Evolutionary conservation across 805 yeast species (phyloP).

Genomic region (Metschnikowia bowlesiae): DNA sequence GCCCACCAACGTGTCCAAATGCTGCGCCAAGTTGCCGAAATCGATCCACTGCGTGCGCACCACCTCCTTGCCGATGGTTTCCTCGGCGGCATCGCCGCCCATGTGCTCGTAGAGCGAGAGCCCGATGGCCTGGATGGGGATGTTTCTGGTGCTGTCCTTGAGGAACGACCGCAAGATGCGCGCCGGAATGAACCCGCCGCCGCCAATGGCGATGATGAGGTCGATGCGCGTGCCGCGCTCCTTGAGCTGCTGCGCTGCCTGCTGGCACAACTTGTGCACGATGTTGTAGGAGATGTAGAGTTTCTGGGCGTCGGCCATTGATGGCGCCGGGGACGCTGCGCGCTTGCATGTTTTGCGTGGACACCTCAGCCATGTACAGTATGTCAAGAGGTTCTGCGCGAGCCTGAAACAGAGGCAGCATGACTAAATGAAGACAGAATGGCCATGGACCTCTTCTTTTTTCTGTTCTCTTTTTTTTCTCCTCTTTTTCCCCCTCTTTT

Average conservation of each 20-base stretch:
- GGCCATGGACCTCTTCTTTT: too few species aligned
- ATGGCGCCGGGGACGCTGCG: background rate
- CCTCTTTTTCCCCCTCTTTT: background rate
- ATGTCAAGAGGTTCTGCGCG: too few species aligned
- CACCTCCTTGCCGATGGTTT: conserved; percentile 36
- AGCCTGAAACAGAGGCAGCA: too few species aligned
- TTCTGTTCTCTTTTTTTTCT: too few species aligned
- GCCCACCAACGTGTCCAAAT: conserved; percentile 58
- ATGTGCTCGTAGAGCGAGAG: conserved; percentile 17
- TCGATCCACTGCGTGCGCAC: conserved; percentile 83
- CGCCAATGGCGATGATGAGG: conserved; percentile 18
- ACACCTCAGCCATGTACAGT: too few species aligned
- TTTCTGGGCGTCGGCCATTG: conserved; percentile 5
- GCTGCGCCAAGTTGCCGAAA: conserved; percentile 46
- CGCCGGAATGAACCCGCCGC: conserved; percentile 19
- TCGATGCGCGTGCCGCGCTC: conserved; percentile 15
- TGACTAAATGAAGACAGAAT: too few species aligned
- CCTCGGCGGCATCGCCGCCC: conserved; percentile 32
- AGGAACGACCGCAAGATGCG: conserved; percentile 17
- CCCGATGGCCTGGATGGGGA: conserved; percentile 20
- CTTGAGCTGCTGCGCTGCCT: conserved; percentile 56
- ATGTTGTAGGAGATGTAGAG: conserved; percentile 76
- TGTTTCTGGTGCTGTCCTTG: conserved; percentile 12
- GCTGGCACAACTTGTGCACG: conserved; percentile 69
- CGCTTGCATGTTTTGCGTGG: background rate